These are phyloP conservation scores for Cicer pinnatifidum DNA, from an alignment of 306 rosid species.

Conservation along the genomic window DNA sequence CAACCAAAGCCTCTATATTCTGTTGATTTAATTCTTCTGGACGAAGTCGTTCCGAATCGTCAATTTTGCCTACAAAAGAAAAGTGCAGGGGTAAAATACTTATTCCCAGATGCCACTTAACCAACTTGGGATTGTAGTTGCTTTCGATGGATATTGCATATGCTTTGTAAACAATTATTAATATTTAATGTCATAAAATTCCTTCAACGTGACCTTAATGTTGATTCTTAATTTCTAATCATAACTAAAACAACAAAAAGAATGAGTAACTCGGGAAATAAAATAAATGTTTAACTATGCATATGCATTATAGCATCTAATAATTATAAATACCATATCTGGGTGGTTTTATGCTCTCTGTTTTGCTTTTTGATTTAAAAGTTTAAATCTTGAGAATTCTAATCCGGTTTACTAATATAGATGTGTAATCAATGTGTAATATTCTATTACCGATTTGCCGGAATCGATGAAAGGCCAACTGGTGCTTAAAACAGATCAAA, in stretches of 20 bases:
- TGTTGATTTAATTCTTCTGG: slow-evolving; percentile 98
- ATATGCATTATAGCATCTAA: slow-evolving; percentile 1
- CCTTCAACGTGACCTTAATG: slow-evolving; percentile 18
- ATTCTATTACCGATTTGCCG: slow-evolving; percentile 11
- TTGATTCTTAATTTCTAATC: slow-evolving; percentile 35
- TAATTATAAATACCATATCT: slow-evolving; percentile 11
- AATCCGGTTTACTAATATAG: slow-evolving; percentile 3
- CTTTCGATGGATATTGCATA: slow-evolving; percentile 29
- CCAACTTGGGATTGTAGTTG: slow-evolving; percentile 20
- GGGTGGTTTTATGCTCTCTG: slow-evolving; percentile 2
- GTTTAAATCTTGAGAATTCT: slow-evolving; percentile 1
- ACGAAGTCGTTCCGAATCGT: slow-evolving; percentile 83
- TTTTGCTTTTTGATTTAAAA: slow-evolving; percentile 18
- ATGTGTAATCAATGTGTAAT: background rate
- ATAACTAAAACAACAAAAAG: slow-evolving; percentile 27
- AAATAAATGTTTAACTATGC: slow-evolving; percentile 10
- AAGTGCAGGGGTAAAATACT: slow-evolving; percentile 1
- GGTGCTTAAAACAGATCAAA: slow-evolving; percentile 29
- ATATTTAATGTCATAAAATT: slow-evolving; percentile 9
- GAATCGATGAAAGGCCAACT: background rate
- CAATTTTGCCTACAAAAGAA: slow-evolving; percentile 66
- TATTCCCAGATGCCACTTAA: slow-evolving; percentile 12
- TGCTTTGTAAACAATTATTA: slow-evolving; percentile 24
- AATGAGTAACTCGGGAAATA: slow-evolving; percentile 12
- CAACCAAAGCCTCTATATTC: slow-evolving; percentile 95